Evolutionary conservation across 805 yeast genomes (phyloP).

Genomic region (Spencermartinsiella europaea): DNA sequence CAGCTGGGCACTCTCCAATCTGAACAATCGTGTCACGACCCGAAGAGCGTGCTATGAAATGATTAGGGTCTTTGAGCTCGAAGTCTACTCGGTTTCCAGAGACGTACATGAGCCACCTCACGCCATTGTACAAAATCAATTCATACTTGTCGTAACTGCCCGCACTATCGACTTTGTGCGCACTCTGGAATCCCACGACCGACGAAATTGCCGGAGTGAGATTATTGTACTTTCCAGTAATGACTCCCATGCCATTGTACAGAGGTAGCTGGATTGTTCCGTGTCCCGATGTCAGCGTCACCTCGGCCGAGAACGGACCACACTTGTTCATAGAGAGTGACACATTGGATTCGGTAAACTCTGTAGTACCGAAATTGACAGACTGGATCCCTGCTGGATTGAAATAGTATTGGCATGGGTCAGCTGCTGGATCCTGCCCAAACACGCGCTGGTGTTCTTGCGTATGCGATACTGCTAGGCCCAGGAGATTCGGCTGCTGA

Average conservation of each 20-base stretch:
- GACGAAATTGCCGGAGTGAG: slow-evolving; percentile 45
- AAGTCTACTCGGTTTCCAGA: slow-evolving; percentile 26
- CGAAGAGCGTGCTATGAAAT: slow-evolving; percentile 28
- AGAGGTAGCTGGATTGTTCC: slow-evolving; percentile 51
- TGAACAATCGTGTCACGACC: slow-evolving; percentile 24
- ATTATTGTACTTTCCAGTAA: slow-evolving; percentile 57
- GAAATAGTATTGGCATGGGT: slow-evolving; percentile 41
- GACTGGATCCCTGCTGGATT: slow-evolving; percentile 50
- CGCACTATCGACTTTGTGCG: slow-evolving; percentile 33
- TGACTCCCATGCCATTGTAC: slow-evolving; percentile 78
- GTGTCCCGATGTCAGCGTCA: slow-evolving; percentile 32
- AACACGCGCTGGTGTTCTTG: slow-evolving; percentile 54
- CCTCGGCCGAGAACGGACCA: slow-evolving; percentile 47
- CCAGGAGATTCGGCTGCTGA: slow-evolving; percentile 43
- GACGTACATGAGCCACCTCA: slow-evolving; percentile 49
- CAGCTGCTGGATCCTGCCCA: slow-evolving; percentile 55
- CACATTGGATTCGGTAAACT: slow-evolving; percentile 18
- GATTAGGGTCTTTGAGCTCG: slow-evolving; percentile 15
- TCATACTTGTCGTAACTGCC: slow-evolving; percentile 36
- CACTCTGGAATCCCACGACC: slow-evolving; percentile 40
- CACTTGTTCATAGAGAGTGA: slow-evolving; percentile 34
- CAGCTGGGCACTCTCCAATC: slow-evolving; percentile 15
- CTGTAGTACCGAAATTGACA: slow-evolving; percentile 36
- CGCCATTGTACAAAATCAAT: slow-evolving; percentile 37
- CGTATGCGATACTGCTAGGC: slow-evolving; percentile 66